Base-by-base conservation (phyloP, 257 asterid species). In the Knoxia roxburghii region DNA sequence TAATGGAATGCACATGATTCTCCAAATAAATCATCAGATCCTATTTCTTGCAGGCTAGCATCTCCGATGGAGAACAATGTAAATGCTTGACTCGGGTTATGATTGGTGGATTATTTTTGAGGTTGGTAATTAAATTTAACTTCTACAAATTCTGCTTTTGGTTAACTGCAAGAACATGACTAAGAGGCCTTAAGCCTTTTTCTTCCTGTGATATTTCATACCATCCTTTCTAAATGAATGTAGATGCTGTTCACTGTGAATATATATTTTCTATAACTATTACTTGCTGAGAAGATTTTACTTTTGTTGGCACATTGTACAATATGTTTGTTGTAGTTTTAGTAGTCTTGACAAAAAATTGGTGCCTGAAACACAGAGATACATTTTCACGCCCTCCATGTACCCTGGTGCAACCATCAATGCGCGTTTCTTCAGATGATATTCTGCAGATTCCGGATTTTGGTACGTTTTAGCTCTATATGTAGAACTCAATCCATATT, bases 361-460 rank as follows among this genome's bases (percentile, higher is more conserved):
- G 33, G n/a, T 70, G 70, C 50, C 43, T 74, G 27, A 75, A 75
- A 77, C 82, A 76, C 95, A 94, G 99, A 82, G 99, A 94, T 80
- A 90, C 96, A 24, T 94, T 86, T 85, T 83, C 96, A 56, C 93
- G 80, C 61, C 96, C 96, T 71, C 91, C 95, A n/a, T 88, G 97
- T 84, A 82, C 99, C 77, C 80, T 94, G 77, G 78, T 88, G 69
- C 99, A 90, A 66, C 99, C 99, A 29, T 79, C 91, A 43, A 85
- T 88, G 95, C 83, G 69, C 64, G 75, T 85, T 73, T 72, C 86
- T 61, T 65, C 87, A 29, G 83, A 54, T 39, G 84, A 85, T 75
- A 60, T 35, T 67, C 27, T 77, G 63, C 74, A 67, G 63, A 76
- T 88, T 72, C 99, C 97, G 23, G 91, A 85, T 45, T 90, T 94